Evolutionary conservation across 768 basidiomycete genomes (phyloP), one percentile per base, ranked within the genome.

Genomic region (Agrocybe praecox): DNA sequence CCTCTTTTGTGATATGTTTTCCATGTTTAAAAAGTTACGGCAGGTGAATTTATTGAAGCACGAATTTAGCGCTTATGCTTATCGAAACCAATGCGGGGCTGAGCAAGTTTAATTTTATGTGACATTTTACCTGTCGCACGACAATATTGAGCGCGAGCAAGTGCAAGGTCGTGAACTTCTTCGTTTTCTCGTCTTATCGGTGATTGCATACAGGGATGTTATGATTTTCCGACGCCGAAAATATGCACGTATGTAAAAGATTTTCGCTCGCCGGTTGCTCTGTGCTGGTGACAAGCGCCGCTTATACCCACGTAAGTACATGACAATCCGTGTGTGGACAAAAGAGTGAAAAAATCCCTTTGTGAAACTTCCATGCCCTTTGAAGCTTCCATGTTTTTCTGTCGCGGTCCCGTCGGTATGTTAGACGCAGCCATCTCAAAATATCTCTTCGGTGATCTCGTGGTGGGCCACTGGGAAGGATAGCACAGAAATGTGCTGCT

Each of bases 271-370:
- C 32, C 18, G 29, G 17, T 29, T 32, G 45, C 40, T 21, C 42
- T 22, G 44, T 56, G n/a, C 48, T 49, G 48, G 26, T 26, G 46
- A 55, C 46, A 47, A 36, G 36, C 55, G 36, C 55, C 55, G 55
- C 55, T 56, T 49, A 50, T 49, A 56, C 34, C 34, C 48, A 49
- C 43, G 45, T n/a, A n/a, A n/a, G n/a, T 40, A 53, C 26, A 32
- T 53, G 52, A 53, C 26, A 45, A 40, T 40, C 14, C 36, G 21
- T 26, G 42, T 26, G 29, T 46, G 51, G 17, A 53, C 23, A 29
- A 8, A 42, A 19, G 9, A 10, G 52, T 14, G 11, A 24, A 8
- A 32, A 22, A 11, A 51, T 22, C 50, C 19, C 19, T 42, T n/a
- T n/a, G n/a, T 19, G 34, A 32, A 29, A 29, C 26, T 29, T 29